Evolutionary conservation across 1,139 yeast genomes (phyloP), one percentile per base, ranked within the genome.

Genomic region (Diutina ranongensis): DNA sequence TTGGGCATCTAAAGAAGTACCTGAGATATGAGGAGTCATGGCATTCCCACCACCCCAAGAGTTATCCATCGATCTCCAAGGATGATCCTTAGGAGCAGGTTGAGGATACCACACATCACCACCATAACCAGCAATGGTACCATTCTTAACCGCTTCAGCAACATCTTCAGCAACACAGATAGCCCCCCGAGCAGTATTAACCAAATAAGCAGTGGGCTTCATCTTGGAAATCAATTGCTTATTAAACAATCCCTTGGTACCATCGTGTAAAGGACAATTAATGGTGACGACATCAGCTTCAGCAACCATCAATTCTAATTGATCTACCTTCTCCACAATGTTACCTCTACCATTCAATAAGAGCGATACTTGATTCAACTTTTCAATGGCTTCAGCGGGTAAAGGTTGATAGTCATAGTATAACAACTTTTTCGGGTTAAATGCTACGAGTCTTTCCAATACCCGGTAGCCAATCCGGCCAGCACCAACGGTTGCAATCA

Each of bases 161-260:
- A 83, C 84, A 54, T 78, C 94, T 53, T 83, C 72, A 45, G 78
- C 81, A 47, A 72, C 78, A 61, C 83, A 74, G 52, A 83, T 82
- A 46, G 89, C 92, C 51, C 94, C 94, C 60, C 94, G 76, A 16
- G 94, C 94, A 46, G 94, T 84, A 69, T 84, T 83, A 49, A 84
- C 86, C 52, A 83, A 68, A 71, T 83, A 77, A 15, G 94, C 76
- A 45, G 89, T 89, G 57, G 74, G 75, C 65, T 83, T 83, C 81
- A 83, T 81, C 60, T 81, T 76, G 53, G 84, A 71, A 50, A 83
- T 67, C 53, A 80, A 64, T 19, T 80, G 72, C 64, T 79, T 80
- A 72, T 83, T 74, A 64, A 83, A 72, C 50, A 83, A 65, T 32
- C 88, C 88, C 55, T 62, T 63, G 35, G 89, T 74, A 40, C 76